Base-by-base conservation (phyloP, 106 monocot species). In the Agapanthus africanus region DNA sequence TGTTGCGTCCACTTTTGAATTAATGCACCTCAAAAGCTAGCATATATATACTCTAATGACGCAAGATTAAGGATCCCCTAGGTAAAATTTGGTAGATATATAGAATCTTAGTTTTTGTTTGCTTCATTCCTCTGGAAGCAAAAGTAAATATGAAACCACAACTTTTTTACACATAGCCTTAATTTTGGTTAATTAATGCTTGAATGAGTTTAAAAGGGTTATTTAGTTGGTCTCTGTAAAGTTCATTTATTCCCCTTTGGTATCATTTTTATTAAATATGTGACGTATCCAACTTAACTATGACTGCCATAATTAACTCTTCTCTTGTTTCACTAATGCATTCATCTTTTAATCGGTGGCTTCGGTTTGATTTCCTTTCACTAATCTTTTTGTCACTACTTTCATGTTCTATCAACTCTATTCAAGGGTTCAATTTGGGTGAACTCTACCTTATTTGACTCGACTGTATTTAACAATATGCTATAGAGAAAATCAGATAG, bases 211-310 rank as follows among this genome's bases (percentile, higher is more conserved):
- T 23, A 51, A 1, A 51, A 23, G 25, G 51, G 51, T n/a, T n/a
- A n/a, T n/a, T n/a, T n/a, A n/a, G 25, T 51, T 51, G 22, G 51
- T 51, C 28, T 11, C 28, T 19, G 9, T 28, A 56, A 30, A 56
- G 56, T 27, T 28, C 56, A 26, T 28, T 56, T n/a, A n/a, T 56
- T 30, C 56, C 30, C 56, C 30, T 56, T 28, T 26, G 56, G 28
- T 44, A 9, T 44, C 16, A 4, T 50, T 50, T 11, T 56, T 30
- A 28, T 28, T 28, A 11, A 16, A 28, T 56, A 14, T 28, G 56
- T 28, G 14, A 11, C 56, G 56, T 56, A 28, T 56, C 56, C 56
- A 56, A 56, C 56, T 56, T 28, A 56, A 28, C 56, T 56, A 19
- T 56, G 56, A 56, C 30, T 56, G 30, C 56, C 8, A 28, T 56